Base-by-base conservation (phyloP, 2,329 filamentous ascomycete genomes). In the Trichoderma koningiopsis region DNA sequence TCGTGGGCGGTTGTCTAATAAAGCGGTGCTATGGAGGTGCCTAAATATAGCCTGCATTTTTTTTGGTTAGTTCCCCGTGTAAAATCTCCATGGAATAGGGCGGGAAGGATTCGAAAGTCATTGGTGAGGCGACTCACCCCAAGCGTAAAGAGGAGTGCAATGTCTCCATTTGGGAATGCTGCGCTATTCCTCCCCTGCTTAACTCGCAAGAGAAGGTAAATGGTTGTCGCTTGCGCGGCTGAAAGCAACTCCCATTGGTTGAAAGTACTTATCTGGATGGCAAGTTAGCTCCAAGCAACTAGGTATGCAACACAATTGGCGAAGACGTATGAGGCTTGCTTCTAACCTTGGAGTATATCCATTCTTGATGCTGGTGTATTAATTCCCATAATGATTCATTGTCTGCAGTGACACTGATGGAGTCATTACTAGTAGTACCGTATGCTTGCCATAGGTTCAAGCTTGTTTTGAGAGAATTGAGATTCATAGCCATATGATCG, bases 341-440 rank as follows among this genome's bases (percentile, higher is more conserved):
- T 27, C 58, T 56, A 47, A n/a, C 66, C 55, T 56, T 55, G 35
- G 57, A 22, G 7, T 68, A 68, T 62, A 68, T 68, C 66, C 66
- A 68, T 47, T 68, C 66, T 16, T 68, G 66, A 35, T 68, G 66
- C 22, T 68, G 57, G 47, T 68, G 66, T 11, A 68, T 62, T 27
- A 61, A 56, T 35, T 55, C 47, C 66, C 66, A 68, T 27, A 68
- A 35, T 19, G 27, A 24, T 14, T 62, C 57, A 11, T 49, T 49
- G 47, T 66, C 29, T 6, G 57, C 35, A 14, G 63, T 24, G 7
- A 49, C 6, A 4, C 37, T 35, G 8, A 27, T 3, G 2, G 6
- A 27, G n/a, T 43, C 24, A 5, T 31, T 55, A 4, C 33, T 58
- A 19, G 19, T 16, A 16, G 35, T 33, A 37, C 37, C 37, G 14